Base-by-base conservation (phyloP, 257 asterid species). In the Ilex aquifolium region DNA sequence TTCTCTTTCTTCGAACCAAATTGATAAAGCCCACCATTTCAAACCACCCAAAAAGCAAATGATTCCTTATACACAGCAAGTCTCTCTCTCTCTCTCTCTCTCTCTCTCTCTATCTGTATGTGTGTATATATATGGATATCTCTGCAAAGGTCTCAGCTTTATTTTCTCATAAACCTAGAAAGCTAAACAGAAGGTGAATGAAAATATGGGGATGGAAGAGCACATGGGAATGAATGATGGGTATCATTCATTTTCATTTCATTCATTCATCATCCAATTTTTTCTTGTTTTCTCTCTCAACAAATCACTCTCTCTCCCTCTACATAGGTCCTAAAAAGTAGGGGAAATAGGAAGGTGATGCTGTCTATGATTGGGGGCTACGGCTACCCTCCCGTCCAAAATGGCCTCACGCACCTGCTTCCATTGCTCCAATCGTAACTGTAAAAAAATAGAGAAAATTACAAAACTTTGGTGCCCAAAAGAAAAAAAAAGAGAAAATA, bases 221-320 rank as follows among this genome's bases (percentile, higher is more conserved):
- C 91, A 82, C 89, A 73, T 76, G 89, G 80, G 69, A 80, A 68
- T 72, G 78, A 80, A 79, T 82, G 89, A 80, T 80, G 89, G 74
- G 70, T 74, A 69, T 68, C 81, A 72, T 70, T 63, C 65, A 60
- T 31, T 70, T 21, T 69, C 74, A 64, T 61, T 55, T 53, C 27
- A 59, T 63, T 72, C 68, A 56, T 56, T 57, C 53, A 13, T 52
- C 57, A 54, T 49, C 62, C 67, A 42, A 74, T 31, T 31, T 27
- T 31, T 53, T 54, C 16, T 31, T 44, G 52, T 51, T 6, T 15
- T 32, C 57, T 60, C 32, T 56, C 32, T 48, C 56, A 31, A 31
- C n/a, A 16, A 60, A 36, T 36, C 8, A 36, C 42, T 42, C 29
- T 36, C 31, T 57, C 32, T 40, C 27, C 55, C 40, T 62, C 21